A percentile compares a stretch with the other conserved stretches of the same genome.
Evolutionary conservation across 257 asterid species (phyloP).

Genomic region (Linderniella brevidens): DNA sequence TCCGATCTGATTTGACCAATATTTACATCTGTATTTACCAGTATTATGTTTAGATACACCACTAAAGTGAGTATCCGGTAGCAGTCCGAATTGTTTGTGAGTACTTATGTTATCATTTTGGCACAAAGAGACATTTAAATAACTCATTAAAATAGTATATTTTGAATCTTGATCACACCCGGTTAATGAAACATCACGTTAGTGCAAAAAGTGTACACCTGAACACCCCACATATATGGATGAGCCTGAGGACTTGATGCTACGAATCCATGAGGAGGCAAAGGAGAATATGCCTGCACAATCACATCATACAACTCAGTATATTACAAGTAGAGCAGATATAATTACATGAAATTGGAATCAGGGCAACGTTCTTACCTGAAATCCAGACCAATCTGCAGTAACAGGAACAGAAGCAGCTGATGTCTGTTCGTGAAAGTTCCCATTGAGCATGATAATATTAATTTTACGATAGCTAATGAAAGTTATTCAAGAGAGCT

Average conservation of each 20-base stretch:
- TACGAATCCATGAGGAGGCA: slow-evolving; percentile 10
- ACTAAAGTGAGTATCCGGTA: too few species aligned
- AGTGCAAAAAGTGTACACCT: neutral
- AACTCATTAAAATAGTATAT: too few species aligned
- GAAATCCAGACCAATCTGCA: slow-evolving; percentile 90
- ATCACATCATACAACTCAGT: too few species aligned
- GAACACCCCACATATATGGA: slow-evolving; percentile 10
- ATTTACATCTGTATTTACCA: too few species aligned
- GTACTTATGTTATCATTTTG: too few species aligned
- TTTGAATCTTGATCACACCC: too few species aligned
- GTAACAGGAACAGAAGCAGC: slow-evolving; percentile 43
- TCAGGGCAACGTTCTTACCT: slow-evolving; percentile 23
- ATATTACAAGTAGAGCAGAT: too few species aligned
- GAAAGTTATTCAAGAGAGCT: neutral
- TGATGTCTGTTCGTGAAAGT: slow-evolving; percentile 57
- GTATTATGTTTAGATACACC: too few species aligned
- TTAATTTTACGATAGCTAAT: neutral
- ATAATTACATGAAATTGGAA: too few species aligned
- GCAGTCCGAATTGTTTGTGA: too few species aligned
- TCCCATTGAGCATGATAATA: neutral
- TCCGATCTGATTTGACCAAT: too few species aligned
- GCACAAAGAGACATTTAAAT: too few species aligned
- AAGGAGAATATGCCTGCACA: slow-evolving; percentile 8
- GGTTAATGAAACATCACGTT: neutral
- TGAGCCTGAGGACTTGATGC: slow-evolving; percentile 9